phyloP scores from a whole-genome alignment of 495 filamentous ascomycete genomes.

The Aspergillus coremiiformis region DNA sequence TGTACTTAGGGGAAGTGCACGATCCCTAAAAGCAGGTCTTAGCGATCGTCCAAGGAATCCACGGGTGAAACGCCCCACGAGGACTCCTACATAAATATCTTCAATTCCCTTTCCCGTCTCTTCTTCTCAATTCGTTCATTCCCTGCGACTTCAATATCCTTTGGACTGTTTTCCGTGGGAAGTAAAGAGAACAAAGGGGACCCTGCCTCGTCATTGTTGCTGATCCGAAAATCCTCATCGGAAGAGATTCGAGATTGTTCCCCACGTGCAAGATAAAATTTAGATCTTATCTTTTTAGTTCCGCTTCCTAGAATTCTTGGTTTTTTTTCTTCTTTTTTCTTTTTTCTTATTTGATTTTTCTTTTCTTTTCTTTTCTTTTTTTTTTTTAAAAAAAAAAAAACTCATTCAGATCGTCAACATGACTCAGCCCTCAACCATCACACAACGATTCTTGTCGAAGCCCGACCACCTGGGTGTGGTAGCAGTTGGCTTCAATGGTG shows the following conservation, averaged over 20 bases:
- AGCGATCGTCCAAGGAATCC: slow-evolving; percentile 25
- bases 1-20: slow-evolving; percentile 45
- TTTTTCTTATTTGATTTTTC: too few relatives aligned
- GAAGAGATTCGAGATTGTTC: neutral
- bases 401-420: slow-evolving; percentile 29
- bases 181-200: too few relatives aligned
- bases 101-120: neutral
- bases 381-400: too few relatives aligned
- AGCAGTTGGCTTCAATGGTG: slow-evolving; percentile 94
- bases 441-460: slow-evolving; percentile 73
- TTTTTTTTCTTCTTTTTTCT: slow-evolving; percentile 7
- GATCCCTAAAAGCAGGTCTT: slow-evolving; percentile 48
- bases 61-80: slow-evolving; percentile 12
- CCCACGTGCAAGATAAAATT: slow-evolving; percentile 4
- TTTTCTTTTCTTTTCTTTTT: too few relatives aligned
- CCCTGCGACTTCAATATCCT: neutral
- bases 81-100: neutral
- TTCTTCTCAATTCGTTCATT: slow-evolving; percentile 1
- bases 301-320: slow-evolving; percentile 13
- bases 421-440: slow-evolving; percentile 64
- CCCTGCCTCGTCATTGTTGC: neutral
- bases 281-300: slow-evolving; percentile 9
- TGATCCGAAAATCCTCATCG: neutral
- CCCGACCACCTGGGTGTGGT: slow-evolving; percentile 80
- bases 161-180: too few relatives aligned